Evolutionary conservation across 1,139 yeast species (phyloP).

Genomic region (Taphrina wiesneri): DNA sequence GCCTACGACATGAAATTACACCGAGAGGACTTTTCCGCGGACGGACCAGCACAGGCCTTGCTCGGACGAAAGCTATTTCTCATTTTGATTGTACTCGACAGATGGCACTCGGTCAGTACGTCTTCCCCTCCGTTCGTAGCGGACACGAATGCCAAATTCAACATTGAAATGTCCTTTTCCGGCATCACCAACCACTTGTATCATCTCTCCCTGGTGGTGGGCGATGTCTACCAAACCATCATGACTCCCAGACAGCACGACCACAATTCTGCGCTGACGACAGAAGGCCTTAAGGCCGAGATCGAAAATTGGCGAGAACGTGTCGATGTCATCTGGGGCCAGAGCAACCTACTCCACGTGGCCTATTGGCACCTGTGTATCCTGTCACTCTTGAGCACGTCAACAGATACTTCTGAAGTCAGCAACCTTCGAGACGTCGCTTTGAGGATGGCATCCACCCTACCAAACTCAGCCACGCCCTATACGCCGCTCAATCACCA

Average conservation of each 20-base stretch:
- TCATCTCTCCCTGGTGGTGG: slow-evolving; percentile 39
- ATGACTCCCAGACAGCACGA: slow-evolving; percentile 16
- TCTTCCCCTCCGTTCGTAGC: slow-evolving; percentile 39
- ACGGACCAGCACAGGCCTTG: slow-evolving; percentile 41
- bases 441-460: slow-evolving; percentile 37
- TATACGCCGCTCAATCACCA: slow-evolving; percentile 40
- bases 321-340: slow-evolving; percentile 41
- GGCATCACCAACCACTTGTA: slow-evolving; percentile 37
- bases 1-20: slow-evolving; percentile 40
- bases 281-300: slow-evolving; percentile 37
- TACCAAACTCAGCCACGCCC: slow-evolving; percentile 37
- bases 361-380: slow-evolving; percentile 40
- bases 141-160: slow-evolving; percentile 35
- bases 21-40: slow-evolving; percentile 9
- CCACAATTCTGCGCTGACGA: slow-evolving; percentile 15
- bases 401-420: slow-evolving; percentile 35
- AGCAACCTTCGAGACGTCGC: slow-evolving; percentile 39
- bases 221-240: slow-evolving; percentile 39
- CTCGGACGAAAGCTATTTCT: slow-evolving; percentile 43
- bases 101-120: slow-evolving; percentile 41
- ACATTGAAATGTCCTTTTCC: slow-evolving; percentile 33
- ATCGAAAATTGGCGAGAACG: slow-evolving; percentile 40
- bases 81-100: slow-evolving; percentile 44
- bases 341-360: slow-evolving; percentile 38
- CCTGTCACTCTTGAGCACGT: slow-evolving; percentile 36